phyloP scores from a whole-genome alignment of 1,284 basidiomycete species.

The Sporisorium scitamineum region DNA sequence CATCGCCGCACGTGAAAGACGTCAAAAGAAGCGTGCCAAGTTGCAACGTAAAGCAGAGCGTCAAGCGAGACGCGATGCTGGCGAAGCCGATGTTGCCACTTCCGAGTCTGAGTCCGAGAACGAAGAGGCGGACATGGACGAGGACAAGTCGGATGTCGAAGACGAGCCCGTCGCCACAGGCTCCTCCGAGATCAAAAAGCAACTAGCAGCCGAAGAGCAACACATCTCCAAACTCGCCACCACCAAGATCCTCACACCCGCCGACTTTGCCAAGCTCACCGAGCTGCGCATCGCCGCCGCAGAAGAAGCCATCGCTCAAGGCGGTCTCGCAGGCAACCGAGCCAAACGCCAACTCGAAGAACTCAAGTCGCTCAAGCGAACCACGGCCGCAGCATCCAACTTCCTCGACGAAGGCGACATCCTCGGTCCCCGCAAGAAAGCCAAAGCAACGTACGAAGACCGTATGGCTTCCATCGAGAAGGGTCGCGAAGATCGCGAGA shows the following conservation, averaged over 20 bases:
- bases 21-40: constrained; percentile 55
- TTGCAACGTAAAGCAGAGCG: constrained; percentile 57
- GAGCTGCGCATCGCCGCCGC: constrained; percentile 84
- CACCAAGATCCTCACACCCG: constrained; percentile 94
- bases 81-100: constrained; percentile 56
- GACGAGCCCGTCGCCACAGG: constrained; percentile 18
- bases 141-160: constrained; percentile 69
- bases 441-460: constrained; percentile 93
- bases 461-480: constrained; percentile 90
- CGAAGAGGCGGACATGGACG: constrained; percentile 68
- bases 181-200: constrained; percentile 9
- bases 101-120: constrained; percentile 61
- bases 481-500: constrained; percentile 94
- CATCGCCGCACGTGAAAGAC: constrained; percentile 47
- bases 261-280: constrained; percentile 93
- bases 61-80: constrained; percentile 65
- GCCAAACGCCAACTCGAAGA: constrained; percentile 72
- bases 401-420: constrained; percentile 73
- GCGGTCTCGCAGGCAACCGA: constrained; percentile 53
- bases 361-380: constrained; percentile 77
- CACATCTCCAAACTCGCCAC: constrained; percentile 73
- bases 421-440: constrained; percentile 91
- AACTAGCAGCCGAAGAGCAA: constrained; percentile 35
- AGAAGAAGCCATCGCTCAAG: constrained; percentile 73
- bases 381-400: constrained; percentile 62